Evolutionary conservation across 257 asterid species (phyloP).

Genomic region (Scutellaria barbata): DNA sequence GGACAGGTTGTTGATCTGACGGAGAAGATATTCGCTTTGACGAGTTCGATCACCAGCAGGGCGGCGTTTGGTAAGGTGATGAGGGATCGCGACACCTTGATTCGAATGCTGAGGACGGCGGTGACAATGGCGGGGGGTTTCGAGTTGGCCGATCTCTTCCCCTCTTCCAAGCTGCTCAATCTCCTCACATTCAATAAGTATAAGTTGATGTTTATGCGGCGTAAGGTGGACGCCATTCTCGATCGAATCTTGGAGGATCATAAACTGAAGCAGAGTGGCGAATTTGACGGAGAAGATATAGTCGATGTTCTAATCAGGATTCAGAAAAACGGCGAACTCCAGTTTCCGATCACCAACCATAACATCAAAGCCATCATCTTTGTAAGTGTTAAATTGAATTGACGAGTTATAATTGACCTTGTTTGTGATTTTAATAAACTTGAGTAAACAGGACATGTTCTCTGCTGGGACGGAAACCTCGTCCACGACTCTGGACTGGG

Average conservation of each 20-base stretch:
- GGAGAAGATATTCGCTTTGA: not conserved
- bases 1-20: slow-evolving; percentile 32
- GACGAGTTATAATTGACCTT: no score
- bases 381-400: slow-evolving; percentile 23
- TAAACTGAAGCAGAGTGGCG: slow-evolving; percentile 33
- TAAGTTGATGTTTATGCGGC: slow-evolving; percentile 31
- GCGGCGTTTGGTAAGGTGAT: slow-evolving; percentile 44
- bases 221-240: slow-evolving; percentile 30
- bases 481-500: slow-evolving; percentile 38
- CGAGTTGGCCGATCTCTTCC: slow-evolving; percentile 42
- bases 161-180: slow-evolving; percentile 38
- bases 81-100: slow-evolving; percentile 30
- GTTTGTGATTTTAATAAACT: no score
- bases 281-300: slow-evolving; percentile 37
- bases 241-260: slow-evolving; percentile 37
- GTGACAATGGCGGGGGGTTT: slow-evolving; percentile 34
- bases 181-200: slow-evolving; percentile 13
- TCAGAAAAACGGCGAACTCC: slow-evolving; percentile 31
- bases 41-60: slow-evolving; percentile 33
- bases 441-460: slow-evolving; percentile 41
- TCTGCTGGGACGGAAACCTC: slow-evolving; percentile 45
- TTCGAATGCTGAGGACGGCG: slow-evolving; percentile 13
- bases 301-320: slow-evolving; percentile 40
- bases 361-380: slow-evolving; percentile 45
- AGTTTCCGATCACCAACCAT: slow-evolving; percentile 36